These are phyloP conservation scores for Solanum neorickii DNA, from an alignment of 257 asterid genomes.

Conservation along the genomic window DNA sequence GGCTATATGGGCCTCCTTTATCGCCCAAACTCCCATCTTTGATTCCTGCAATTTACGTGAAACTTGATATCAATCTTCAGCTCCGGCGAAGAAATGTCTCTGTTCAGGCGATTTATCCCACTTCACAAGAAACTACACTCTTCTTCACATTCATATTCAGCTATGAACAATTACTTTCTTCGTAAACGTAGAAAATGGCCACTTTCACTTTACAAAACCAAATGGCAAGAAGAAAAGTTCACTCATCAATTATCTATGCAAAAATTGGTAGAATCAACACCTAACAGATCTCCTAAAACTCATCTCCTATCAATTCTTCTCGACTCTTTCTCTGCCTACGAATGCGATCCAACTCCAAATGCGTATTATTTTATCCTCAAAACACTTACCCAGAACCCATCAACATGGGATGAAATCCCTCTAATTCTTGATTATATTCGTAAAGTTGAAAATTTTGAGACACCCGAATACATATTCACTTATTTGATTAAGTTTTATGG, in stretches of 20 bases:
- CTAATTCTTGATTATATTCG: slow-evolving; percentile 39
- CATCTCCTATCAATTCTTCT: slow-evolving; percentile 36
- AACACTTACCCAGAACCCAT: slow-evolving; percentile 16
- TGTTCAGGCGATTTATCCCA: not conserved
- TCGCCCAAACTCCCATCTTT: not conserved
- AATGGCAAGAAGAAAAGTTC: slow-evolving; percentile 28
- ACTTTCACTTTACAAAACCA: slow-evolving; percentile 30
- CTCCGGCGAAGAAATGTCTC: not conserved
- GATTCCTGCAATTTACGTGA: not conserved
- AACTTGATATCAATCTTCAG: not conserved
- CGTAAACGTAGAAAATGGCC: slow-evolving; percentile 75
- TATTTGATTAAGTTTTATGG: slow-evolving; percentile 62
- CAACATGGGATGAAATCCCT: slow-evolving; percentile 27
- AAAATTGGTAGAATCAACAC: slow-evolving; percentile 21
- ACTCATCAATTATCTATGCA: slow-evolving; percentile 43
- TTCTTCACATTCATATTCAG: slow-evolving; percentile 15
- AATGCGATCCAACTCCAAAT: slow-evolving; percentile 41
- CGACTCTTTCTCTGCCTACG: slow-evolving; percentile 33
- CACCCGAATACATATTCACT: slow-evolving; percentile 42
- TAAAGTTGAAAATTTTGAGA: slow-evolving; percentile 31
- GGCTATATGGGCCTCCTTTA: not conserved
- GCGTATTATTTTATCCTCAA: slow-evolving; percentile 49
- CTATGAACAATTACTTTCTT: slow-evolving; percentile 30
- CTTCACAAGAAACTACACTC: not conserved
- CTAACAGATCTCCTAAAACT: slow-evolving; percentile 5